Evolutionary conservation across 305 asterid genomes (phyloP).

Genomic region (Solanum hybrid): DNA sequence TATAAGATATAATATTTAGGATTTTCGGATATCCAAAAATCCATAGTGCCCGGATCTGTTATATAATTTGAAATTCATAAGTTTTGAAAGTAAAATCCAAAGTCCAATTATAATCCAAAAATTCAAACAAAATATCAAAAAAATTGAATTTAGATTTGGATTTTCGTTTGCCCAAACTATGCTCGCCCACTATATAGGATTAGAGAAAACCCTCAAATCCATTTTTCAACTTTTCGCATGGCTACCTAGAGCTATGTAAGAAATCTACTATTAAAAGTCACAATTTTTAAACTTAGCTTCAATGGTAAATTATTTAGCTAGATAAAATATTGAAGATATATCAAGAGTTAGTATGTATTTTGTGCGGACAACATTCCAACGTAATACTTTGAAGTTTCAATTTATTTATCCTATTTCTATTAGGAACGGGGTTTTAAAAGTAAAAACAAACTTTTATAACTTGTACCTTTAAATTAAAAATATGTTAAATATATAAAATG

Average conservation of each 20-base stretch:
- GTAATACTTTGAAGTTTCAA: not conserved
- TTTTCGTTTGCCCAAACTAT: not conserved
- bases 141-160: not conserved
- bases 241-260: not conserved
- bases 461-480: too few species aligned
- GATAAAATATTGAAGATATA: not conserved
- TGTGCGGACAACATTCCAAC: not conserved
- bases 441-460: not conserved
- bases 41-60: too few species aligned
- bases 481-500: not conserved
- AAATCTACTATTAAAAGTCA: not conserved
- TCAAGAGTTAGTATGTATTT: not conserved
- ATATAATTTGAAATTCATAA: too few species aligned
- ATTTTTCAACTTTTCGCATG: not conserved
- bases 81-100: too few species aligned
- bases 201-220: not conserved
- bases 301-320: not conserved
- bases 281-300: not conserved
- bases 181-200: not conserved
- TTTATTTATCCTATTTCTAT: too few species aligned
- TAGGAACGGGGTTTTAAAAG: not conserved
- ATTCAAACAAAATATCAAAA: not conserved
- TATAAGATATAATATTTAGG: too few species aligned
- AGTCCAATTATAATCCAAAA: not conserved
- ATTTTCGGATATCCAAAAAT: not conserved